Base-by-base conservation (phyloP, 1,284 basidiomycete genomes). In the Ceratobasidium sp. region DNA sequence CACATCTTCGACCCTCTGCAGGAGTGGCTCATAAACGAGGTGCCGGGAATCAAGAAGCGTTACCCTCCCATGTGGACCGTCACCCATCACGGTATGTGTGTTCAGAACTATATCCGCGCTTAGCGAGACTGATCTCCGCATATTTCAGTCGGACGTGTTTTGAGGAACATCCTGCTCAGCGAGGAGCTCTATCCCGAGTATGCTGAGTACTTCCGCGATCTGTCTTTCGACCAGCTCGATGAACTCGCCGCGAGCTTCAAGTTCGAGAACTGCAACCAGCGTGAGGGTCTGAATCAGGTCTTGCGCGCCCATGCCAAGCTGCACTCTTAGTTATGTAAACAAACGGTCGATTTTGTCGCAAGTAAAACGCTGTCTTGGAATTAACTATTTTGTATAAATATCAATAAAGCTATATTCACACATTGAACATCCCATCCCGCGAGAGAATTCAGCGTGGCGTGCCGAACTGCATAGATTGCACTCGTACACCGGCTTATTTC, bases 91-190 rank as follows among this genome's bases (percentile, higher is more conserved):
- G 73, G 62, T 75, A 45, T 22, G 73, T 48, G 24, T 11, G n/a
- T 41, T 24, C 9, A 60, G 1, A 5, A 1, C 36, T 31, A 45
- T 8, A 17, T 50, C 33, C 19, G 50, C 19, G 1, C 7, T 1
- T 1, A 44, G 19, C n/a, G 33, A n/a, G 19, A 33, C 45, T 60
- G 24, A 72, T 22, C 1, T 41, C 15, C n/a, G 19, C 36, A 29
- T 36, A 24, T 27, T 29, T 17, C 33, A 73, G 83, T 89, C 41
- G 86, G 85, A 1, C 85, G 89, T 56, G 81, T 90, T 50, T 83
- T 88, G 22, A 84, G 90, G 62, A 88, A 88, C 78, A 90, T 90
- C 56, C 83, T 93, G 31, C 82, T 93, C 3, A 86, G 87, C 4
- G 90, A 93, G 81, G 90, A 88, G 79, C 82, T 92, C 79, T 80